phyloP scores from a whole-genome alignment of 371 early-diverging fungal species.

The Mortierella sp. region DNA sequence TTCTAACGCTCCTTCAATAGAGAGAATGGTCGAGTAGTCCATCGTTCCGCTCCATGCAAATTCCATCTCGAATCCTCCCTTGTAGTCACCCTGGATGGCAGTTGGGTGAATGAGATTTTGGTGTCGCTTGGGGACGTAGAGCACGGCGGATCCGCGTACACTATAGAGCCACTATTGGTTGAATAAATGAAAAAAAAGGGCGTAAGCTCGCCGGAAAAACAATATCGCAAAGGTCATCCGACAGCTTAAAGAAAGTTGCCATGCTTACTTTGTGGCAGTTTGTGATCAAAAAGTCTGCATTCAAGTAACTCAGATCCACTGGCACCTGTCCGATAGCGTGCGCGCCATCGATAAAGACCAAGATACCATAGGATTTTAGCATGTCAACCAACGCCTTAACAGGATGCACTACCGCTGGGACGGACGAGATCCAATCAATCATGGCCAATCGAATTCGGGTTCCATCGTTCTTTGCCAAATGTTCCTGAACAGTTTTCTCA shows the following conservation, averaged over 20 bases:
- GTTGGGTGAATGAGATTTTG: conserved; percentile 67
- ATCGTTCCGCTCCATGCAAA: conserved; percentile 67
- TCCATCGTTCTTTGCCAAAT: conserved; percentile 52
- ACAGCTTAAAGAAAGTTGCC: background rate
- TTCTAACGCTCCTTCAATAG: conserved; percentile 64
- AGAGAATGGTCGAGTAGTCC: conserved; percentile 61
- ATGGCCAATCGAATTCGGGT: conserved; percentile 63
- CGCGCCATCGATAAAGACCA: conserved; percentile 79
- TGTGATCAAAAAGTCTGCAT: conserved; percentile 78
- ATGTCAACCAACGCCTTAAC: conserved; percentile 65
- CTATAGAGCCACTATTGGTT: conserved; percentile 73
- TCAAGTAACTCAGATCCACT: conserved; percentile 62
- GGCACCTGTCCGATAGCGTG: conserved; percentile 80
- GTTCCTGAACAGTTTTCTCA: conserved; percentile 55
- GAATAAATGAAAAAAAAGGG: background rate
- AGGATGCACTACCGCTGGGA: conserved; percentile 68
- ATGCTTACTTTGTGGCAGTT: conserved; percentile 68
- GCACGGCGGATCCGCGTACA: conserved; percentile 69
- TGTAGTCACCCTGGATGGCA: conserved; percentile 61
- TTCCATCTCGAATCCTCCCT: conserved; percentile 51
- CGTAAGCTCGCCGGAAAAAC: background rate
- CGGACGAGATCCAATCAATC: conserved; percentile 71
- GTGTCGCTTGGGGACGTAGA: conserved; percentile 67
- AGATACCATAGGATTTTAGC: conserved; percentile 63
- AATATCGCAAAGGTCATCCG: no score